Evolutionary conservation across 345 rosid genomes (phyloP), one percentile per base, ranked within the genome.

Genomic region (Aquilaria malaccensis): DNA sequence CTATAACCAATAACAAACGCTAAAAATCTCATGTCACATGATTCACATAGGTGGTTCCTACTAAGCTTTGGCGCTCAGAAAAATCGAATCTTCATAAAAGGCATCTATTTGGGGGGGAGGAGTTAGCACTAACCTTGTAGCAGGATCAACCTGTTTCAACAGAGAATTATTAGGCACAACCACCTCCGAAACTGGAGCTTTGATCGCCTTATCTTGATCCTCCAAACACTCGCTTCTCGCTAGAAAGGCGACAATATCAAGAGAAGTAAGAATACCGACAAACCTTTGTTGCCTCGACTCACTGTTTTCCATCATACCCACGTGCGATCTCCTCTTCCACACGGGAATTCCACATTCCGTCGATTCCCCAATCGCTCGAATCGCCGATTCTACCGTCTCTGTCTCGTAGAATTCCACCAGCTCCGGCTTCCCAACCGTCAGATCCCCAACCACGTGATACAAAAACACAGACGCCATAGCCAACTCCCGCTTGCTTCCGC

Each of bases 391-490:
- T 31, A 94, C 79, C 12, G 89, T 90, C 80, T 86, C 96, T 3
- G 89, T 80, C 77, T 94, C 97, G 41, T 57, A 70, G 61, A 94
- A 90, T 72, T 94, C 99, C 13, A 76, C 83, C 74, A 90, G 74
- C 72, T 90, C 99, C 15, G 97, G 99, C 82, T 94, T 94, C 64
- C 97, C 99, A 65, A 94, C 97, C 30, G 97, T 94, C 68, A 94
- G 88, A 86, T 94, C 99, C 10, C 99, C 99, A 45, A 88, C 97
- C 56, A 90, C 96, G 61, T 94, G 99, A 56, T 94, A 83, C 49
- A 94, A 55, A 54, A 94, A 88, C 68, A 94, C 93, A 6, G 97
- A 94, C 3, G 92, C 96, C 97, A 94, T 88, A 9, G 30, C 57
- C 66, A 68, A 1, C 60, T 68, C 32, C 58, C 10, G 57, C 51